Percentiles rank a stretch among this genome's conserved stretches.
These are phyloP conservation scores for Lasiosphaeriaceae sp. DNA, from an alignment of 495 filamentous ascomycete species.

Conservation along the genomic window DNA sequence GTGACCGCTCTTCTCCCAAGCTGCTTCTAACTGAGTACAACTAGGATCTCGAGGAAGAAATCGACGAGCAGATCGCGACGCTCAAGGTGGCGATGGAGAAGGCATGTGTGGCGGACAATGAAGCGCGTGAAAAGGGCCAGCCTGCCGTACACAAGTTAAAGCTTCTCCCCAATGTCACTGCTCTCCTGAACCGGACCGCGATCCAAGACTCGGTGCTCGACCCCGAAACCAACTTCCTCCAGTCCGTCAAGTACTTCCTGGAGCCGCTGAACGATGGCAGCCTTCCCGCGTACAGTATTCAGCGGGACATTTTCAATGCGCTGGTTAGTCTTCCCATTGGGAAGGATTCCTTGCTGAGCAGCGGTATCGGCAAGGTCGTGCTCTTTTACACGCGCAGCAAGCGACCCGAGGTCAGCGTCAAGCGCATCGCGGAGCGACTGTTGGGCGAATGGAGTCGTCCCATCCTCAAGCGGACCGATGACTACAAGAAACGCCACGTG, in stretches of 20 bases:
- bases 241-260: slow-evolving; percentile 93
- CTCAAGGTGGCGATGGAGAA: slow-evolving; percentile 89
- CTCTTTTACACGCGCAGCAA: slow-evolving; percentile 96
- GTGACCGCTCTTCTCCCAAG: not conserved
- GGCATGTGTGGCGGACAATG: slow-evolving; percentile 81
- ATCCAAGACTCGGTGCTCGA: slow-evolving; percentile 79
- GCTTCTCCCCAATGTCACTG: slow-evolving; percentile 88
- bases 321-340: slow-evolving; percentile 77
- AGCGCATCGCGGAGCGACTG: slow-evolving; percentile 85
- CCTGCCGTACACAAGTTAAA: slow-evolving; percentile 90
- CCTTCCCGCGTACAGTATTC: slow-evolving; percentile 93
- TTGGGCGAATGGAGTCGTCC: slow-evolving; percentile 93
- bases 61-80: slow-evolving; percentile 82
- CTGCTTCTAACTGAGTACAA: slow-evolving; percentile 13
- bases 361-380: slow-evolving; percentile 91
- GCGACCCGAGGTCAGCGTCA: slow-evolving; percentile 78
- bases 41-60: slow-evolving; percentile 82
- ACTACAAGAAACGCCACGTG: slow-evolving; percentile 79
- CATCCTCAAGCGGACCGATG: slow-evolving; percentile 88
- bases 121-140: slow-evolving; percentile 67
- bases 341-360: slow-evolving; percentile 83
- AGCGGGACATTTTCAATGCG: slow-evolving; percentile 84
- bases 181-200: slow-evolving; percentile 81
- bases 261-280: slow-evolving; percentile 91
- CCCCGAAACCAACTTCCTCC: slow-evolving; percentile 89